These are phyloP conservation scores for Tylopilus microsporus DNA, from an alignment of 1,284 basidiomycete genomes.

Conservation along the genomic window DNA sequence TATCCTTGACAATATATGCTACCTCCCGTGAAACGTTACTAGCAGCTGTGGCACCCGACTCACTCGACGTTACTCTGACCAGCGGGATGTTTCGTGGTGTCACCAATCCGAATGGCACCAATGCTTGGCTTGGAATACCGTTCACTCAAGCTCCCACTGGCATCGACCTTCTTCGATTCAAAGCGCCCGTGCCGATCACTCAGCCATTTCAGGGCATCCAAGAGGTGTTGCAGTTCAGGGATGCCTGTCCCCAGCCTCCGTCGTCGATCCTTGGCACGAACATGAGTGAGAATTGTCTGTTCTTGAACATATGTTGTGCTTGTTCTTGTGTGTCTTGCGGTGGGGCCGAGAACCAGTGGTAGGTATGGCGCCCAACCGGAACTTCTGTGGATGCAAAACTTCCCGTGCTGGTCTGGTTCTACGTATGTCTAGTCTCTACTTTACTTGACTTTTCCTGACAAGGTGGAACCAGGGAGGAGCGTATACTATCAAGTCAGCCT, in stretches of 20 bases:
- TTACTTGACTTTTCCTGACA: background rate
- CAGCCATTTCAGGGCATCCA: slow-evolving; percentile 31
- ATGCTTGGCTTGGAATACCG: slow-evolving; percentile 61
- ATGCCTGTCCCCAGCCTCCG: slow-evolving; percentile 53
- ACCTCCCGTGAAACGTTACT: background rate
- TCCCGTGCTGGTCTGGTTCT: slow-evolving; percentile 23
- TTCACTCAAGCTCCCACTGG: slow-evolving; percentile 60
- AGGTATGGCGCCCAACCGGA: slow-evolving; percentile 22
- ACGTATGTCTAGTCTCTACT: slow-evolving; percentile 8
- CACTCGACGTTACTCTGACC: slow-evolving; percentile 27
- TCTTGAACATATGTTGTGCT: background rate
- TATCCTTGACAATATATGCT: too few relatives aligned
- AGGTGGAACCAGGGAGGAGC: slow-evolving; percentile 15
- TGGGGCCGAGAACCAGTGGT: background rate
- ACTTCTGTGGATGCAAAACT: slow-evolving; percentile 6
- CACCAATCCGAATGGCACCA: slow-evolving; percentile 39
- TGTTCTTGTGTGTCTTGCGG: too few relatives aligned
- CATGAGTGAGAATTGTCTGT: slow-evolving; percentile 52
- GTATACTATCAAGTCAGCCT: slow-evolving; percentile 14
- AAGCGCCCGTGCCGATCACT: slow-evolving; percentile 52
- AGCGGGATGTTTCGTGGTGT: slow-evolving; percentile 48
- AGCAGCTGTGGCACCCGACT: background rate
- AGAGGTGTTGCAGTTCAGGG: slow-evolving; percentile 49
- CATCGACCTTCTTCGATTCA: slow-evolving; percentile 51
- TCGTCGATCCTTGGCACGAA: slow-evolving; percentile 41